These are phyloP conservation scores for Polychytrium aggregatum DNA, from an alignment of 192 early-diverging fungal species.

Conservation along the genomic window DNA sequence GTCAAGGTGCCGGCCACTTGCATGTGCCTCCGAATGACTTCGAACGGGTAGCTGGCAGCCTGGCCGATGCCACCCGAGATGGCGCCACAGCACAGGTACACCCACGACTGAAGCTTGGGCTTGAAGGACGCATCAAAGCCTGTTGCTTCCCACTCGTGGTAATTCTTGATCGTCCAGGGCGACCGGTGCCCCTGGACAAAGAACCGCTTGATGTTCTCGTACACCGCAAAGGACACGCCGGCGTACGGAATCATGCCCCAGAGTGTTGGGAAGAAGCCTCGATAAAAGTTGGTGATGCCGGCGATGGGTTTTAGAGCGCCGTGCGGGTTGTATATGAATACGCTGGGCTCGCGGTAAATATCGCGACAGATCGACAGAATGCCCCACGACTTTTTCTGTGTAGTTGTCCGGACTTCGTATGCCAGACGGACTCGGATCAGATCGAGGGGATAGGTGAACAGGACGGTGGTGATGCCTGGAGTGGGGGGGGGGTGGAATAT, in stretches of 20 bases:
- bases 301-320: constrained; percentile 2
- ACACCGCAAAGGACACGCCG: constrained; percentile 86
- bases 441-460: constrained; percentile 88
- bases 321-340: constrained; percentile 6
- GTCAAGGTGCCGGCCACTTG: constrained; percentile 38
- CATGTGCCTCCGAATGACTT: constrained; percentile 79
- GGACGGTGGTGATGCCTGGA: constrained; percentile 74
- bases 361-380: constrained; percentile 22
- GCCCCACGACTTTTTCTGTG: constrained; percentile 1
- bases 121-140: too few species aligned
- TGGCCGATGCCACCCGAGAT: constrained; percentile 75
- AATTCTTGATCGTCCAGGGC: too few species aligned
- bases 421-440: constrained; percentile 89
- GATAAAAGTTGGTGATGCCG: constrained; percentile 78
- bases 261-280: constrained; percentile 80
- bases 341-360: constrained; percentile 68
- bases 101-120: constrained; percentile 40
- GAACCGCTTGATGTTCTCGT: constrained; percentile 60
- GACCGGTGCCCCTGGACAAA: constrained; percentile 22
- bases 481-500: not conserved
- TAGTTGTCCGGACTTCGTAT: constrained; percentile 53
- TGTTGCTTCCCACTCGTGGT: too few species aligned
- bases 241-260: constrained; percentile 95
- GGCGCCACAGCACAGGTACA: constrained; percentile 69
- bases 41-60: constrained; percentile 83